phyloP scores from a whole-genome alignment of 1,139 yeast species.

The Debaryomyces udenii region DNA sequence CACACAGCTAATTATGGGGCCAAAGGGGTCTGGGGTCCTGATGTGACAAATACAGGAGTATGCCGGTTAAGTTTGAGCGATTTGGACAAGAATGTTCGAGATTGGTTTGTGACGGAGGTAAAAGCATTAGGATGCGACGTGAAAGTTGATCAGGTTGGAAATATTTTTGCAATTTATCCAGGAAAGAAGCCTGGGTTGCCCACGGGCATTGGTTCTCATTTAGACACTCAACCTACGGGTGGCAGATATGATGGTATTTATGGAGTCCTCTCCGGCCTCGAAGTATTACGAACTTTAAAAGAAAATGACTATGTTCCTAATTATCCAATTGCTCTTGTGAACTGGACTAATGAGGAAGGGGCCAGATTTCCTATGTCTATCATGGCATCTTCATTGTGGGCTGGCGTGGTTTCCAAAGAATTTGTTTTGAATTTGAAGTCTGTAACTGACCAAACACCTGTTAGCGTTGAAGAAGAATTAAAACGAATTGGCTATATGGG shows the following conservation, averaged over 20 bases:
- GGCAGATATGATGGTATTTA: slow-evolving; percentile 74
- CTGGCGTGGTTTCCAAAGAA: slow-evolving; percentile 50
- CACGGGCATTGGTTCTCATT: slow-evolving; percentile 72
- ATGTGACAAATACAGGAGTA: slow-evolving; percentile 59
- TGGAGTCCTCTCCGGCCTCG: slow-evolving; percentile 70
- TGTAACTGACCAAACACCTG: slow-evolving; percentile 53
- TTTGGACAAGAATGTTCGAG: slow-evolving; percentile 64
- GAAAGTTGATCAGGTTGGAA: slow-evolving; percentile 64
- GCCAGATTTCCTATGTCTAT: slow-evolving; percentile 71
- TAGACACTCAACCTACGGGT: slow-evolving; percentile 81
- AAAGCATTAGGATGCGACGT: slow-evolving; percentile 57
- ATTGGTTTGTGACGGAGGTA: slow-evolving; percentile 64
- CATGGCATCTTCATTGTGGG: slow-evolving; percentile 71
- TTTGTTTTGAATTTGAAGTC: slow-evolving; percentile 55
- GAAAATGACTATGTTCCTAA: slow-evolving; percentile 61
- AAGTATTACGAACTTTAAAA: slow-evolving; percentile 64
- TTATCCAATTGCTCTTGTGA: slow-evolving; percentile 63
- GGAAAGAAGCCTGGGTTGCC: slow-evolving; percentile 57
- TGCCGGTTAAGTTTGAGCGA: slow-evolving; percentile 64
- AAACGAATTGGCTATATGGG: slow-evolving; percentile 67
- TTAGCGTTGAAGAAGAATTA: slow-evolving; percentile 57
- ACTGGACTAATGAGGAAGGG: slow-evolving; percentile 83
- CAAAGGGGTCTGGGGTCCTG: slow-evolving; percentile 62
- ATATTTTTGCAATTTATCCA: slow-evolving; percentile 65
- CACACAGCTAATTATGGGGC: slow-evolving; percentile 67